phyloP scores from a whole-genome alignment of 345 rosid genomes.

The Trapa bicornis region DNA sequence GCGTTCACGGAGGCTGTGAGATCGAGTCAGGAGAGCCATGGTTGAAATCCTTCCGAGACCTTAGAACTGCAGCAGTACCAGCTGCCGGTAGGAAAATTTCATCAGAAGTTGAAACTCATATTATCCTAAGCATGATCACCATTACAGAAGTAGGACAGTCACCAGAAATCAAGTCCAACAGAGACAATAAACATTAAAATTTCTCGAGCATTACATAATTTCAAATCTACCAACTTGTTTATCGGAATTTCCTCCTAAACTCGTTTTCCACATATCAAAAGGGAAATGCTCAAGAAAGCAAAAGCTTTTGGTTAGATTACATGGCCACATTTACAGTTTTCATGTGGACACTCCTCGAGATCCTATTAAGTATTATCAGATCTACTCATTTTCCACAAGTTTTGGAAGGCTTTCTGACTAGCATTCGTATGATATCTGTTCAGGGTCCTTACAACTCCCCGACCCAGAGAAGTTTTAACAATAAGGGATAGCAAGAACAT shows the following conservation, averaged over 20 bases:
- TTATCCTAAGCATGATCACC: not conserved
- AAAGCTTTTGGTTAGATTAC: not conserved
- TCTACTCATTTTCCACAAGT: too few species aligned
- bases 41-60: constrained; percentile 12
- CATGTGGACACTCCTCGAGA: too few species aligned
- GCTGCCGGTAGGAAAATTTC: not conserved
- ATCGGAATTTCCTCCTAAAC: too few species aligned
- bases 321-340: not conserved
- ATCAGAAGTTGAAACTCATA: not conserved
- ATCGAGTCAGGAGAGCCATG: constrained; percentile 50
- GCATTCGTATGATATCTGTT: not conserved
- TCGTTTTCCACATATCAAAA: too few species aligned
- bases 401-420: not conserved
- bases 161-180: constrained; percentile 11
- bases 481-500: not conserved
- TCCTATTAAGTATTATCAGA: too few species aligned
- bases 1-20: constrained; percentile 63
- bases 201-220: constrained; percentile 14
- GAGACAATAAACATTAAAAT: not conserved
- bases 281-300: not conserved
- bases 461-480: not conserved
- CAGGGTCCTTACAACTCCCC: not conserved
- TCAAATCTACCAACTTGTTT: constrained; percentile 15
- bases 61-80: constrained; percentile 1
- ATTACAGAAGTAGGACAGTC: constrained; percentile 10